Conservation (phyloP, 306 rosid species). For the Cucurbita ficifolia region DNA sequence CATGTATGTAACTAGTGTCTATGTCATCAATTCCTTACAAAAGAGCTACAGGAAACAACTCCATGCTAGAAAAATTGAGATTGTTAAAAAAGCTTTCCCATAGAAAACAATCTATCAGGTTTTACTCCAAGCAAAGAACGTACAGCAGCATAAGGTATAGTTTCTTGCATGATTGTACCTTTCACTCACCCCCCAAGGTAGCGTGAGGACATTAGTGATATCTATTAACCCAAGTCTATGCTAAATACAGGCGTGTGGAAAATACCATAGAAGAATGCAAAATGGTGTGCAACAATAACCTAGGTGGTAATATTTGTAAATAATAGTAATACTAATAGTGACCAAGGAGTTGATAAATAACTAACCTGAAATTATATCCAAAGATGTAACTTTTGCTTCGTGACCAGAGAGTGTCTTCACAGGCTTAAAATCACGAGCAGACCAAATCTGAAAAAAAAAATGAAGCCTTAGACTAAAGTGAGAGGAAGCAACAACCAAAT, state of each 20-base stretch:
- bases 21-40: background rate
- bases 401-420: conserved; percentile 84
- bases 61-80: background rate
- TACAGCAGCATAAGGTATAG: background rate
- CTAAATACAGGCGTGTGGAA: background rate
- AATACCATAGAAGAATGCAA: background rate
- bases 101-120: no score
- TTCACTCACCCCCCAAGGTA: no score
- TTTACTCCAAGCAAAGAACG: no score
- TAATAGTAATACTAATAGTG: background rate
- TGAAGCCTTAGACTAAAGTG: background rate
- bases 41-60: background rate
- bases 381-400: conserved; percentile 76
- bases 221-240: background rate
- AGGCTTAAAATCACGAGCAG: conserved; percentile 86
- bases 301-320: background rate
- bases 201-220: background rate
- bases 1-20: background rate
- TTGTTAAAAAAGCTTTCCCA: no score
- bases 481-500: background rate
- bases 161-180: background rate
- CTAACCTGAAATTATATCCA: conserved; percentile 70
- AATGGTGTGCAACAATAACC: background rate
- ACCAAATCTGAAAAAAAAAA: conserved; percentile 58
- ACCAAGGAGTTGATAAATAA: background rate